phyloP scores from a whole-genome alignment of 208 protist genomes.

The Histomonas meleagridis region DNA sequence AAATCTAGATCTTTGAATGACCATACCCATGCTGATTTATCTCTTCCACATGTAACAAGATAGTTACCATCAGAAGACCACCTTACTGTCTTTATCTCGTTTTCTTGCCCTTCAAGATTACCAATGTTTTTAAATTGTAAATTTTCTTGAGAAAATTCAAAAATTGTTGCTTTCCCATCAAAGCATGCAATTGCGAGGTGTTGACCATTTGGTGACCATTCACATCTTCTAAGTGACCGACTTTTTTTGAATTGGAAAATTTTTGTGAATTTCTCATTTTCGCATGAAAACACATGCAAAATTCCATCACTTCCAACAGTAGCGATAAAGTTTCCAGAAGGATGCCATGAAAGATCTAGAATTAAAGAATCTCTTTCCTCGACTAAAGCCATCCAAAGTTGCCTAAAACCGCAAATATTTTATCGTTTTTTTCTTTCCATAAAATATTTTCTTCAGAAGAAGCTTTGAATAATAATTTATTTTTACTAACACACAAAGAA shows the following conservation, averaged over 20 bases:
- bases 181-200: not conserved
- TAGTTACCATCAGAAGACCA: not conserved
- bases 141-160: not conserved
- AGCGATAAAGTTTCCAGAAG: not conserved
- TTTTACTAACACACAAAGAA: too few species aligned
- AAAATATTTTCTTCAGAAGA: too few species aligned
- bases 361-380: conserved; percentile 10
- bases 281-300: not conserved
- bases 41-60: not conserved
- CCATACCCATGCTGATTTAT: conserved; percentile 18
- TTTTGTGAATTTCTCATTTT: not conserved
- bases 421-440: too few species aligned
- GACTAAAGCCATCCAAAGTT: not conserved
- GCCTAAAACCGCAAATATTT: too few species aligned
- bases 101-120: not conserved
- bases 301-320: not conserved
- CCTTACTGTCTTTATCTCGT: not conserved
- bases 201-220: not conserved
- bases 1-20: not conserved
- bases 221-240: not conserved
- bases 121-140: not conserved
- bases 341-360: conserved; percentile 1
- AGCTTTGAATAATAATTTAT: too few species aligned
- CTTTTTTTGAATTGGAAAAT: not conserved
- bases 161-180: not conserved